A percentile compares a stretch with the other conserved stretches of the same genome.
These are phyloP conservation scores for Rhytidiadelphus loreus DNA, from an alignment of 225 moss, liverwort and hornwort species.

Conservation along the genomic window DNA sequence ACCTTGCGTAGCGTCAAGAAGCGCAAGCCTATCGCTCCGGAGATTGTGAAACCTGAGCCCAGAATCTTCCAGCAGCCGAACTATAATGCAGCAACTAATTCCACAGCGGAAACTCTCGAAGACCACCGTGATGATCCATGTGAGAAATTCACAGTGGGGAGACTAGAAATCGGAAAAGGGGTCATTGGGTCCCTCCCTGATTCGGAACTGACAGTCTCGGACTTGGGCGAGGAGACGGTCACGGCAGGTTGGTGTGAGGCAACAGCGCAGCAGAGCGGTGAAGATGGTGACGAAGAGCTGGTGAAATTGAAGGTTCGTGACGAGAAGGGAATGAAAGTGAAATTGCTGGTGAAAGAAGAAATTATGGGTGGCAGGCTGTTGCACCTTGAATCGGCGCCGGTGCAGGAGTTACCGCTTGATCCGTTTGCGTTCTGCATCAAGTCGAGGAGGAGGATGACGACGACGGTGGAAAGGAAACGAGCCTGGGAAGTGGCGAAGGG, in stretches of 20 bases:
- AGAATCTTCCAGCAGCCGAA: not conserved
- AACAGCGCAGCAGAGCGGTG: not conserved
- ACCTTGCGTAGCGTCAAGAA: not conserved
- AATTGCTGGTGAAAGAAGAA: not conserved
- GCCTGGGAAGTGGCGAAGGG: not conserved
- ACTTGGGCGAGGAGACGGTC: not conserved
- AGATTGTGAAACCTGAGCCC: conserved; percentile 1
- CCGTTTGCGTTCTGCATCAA: conserved; percentile 3
- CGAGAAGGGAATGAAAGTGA: not conserved
- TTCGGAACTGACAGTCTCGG: not conserved
- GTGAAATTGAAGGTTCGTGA: not conserved
- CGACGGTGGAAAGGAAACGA: not conserved
- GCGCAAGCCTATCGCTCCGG: not conserved
- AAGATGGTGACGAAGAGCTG: not conserved
- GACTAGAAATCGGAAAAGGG: not conserved
- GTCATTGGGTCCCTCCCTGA: not conserved
- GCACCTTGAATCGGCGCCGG: not conserved
- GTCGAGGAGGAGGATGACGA: conserved; percentile 10
- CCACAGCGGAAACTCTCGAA: not conserved
- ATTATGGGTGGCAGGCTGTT: not conserved
- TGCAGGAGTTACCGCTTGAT: not conserved
- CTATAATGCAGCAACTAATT: not conserved
- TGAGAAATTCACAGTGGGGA: not conserved
- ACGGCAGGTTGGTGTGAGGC: not conserved
- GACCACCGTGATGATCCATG: not conserved